phyloP scores from a whole-genome alignment of 805 yeast species.

The Zygoascus biomembranicola region DNA sequence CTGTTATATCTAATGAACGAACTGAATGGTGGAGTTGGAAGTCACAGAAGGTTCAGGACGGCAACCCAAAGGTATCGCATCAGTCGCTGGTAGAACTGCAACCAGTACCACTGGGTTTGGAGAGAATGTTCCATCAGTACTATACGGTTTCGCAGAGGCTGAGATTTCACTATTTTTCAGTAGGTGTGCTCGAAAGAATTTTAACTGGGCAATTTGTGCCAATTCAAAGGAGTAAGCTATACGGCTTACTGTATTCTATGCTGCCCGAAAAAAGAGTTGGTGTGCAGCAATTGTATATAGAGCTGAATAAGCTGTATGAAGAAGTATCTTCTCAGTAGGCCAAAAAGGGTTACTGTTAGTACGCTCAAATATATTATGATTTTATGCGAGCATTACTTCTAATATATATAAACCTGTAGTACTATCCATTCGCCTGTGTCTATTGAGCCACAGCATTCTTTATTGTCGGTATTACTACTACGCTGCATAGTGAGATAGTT shows the following conservation, averaged over 20 bases:
- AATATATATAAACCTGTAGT: neutral
- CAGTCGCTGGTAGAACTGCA: constrained; percentile 25
- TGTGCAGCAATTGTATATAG: constrained; percentile 8
- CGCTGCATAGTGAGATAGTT: neutral
- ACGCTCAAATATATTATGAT: neutral
- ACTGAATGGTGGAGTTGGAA: neutral
- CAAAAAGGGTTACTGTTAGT: neutral
- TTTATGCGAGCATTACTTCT: neutral
- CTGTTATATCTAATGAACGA: constrained; percentile 9
- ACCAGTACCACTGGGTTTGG: constrained; percentile 39
- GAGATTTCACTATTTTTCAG: constrained; percentile 36
- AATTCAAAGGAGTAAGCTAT: constrained; percentile 42
- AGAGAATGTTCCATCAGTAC: constrained; percentile 43
- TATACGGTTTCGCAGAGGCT: constrained; percentile 34
- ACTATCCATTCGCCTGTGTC: neutral
- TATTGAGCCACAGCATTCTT: no score
- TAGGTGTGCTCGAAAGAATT: constrained; percentile 33
- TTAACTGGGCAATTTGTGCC: constrained; percentile 40
- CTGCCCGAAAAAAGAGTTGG: constrained; percentile 37
- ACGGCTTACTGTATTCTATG: constrained; percentile 44
- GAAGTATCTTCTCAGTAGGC: neutral
- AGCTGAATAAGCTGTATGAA: constrained; percentile 4
- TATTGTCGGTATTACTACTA: no score
- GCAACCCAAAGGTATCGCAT: neutral
- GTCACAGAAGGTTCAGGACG: neutral